Evolutionary conservation across 225 moss, liverwort and hornwort genomes (phyloP).

Genomic region (Sphagnum tenellum): DNA sequence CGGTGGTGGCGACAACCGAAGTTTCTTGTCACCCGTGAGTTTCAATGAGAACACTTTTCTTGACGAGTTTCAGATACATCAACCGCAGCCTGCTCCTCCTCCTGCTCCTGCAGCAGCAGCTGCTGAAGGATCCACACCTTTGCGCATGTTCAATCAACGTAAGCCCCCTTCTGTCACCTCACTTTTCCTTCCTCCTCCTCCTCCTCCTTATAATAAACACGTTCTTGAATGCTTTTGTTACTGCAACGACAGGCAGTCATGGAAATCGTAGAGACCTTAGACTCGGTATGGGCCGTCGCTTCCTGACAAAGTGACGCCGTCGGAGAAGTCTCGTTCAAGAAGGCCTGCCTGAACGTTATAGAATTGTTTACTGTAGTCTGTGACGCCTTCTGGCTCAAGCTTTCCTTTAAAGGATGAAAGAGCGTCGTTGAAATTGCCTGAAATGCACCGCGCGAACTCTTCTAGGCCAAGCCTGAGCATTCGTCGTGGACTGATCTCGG

Average conservation of each 20-base stretch:
- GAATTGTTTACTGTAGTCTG: too few species aligned
- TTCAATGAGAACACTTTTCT: constrained; percentile 9
- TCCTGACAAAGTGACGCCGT: background rate
- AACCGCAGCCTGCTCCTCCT: too few species aligned
- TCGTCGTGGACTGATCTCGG: too few species aligned
- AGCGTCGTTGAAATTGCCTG: too few species aligned
- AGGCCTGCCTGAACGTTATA: too few species aligned
- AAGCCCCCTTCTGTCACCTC: background rate
- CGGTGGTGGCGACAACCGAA: constrained; percentile 8
- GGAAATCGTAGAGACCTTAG: background rate
- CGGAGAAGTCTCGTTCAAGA: background rate
- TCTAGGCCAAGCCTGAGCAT: too few species aligned
- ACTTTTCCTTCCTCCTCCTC: background rate
- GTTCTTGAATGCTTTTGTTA: background rate
- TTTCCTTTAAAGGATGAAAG: too few species aligned
- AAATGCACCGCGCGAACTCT: too few species aligned
- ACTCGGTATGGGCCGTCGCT: background rate
- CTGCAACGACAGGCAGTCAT: background rate
- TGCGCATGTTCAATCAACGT: constrained; percentile 19
- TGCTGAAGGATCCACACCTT: constrained; percentile 1
- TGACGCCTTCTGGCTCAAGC: too few species aligned
- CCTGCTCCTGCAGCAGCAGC: background rate
- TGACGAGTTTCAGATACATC: constrained; percentile 10
- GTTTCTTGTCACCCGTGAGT: constrained; percentile 10
- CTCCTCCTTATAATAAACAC: background rate